Conservation (phyloP, 2,329 filamentous ascomycete genomes). For the Penicillium oxalicum region DNA sequence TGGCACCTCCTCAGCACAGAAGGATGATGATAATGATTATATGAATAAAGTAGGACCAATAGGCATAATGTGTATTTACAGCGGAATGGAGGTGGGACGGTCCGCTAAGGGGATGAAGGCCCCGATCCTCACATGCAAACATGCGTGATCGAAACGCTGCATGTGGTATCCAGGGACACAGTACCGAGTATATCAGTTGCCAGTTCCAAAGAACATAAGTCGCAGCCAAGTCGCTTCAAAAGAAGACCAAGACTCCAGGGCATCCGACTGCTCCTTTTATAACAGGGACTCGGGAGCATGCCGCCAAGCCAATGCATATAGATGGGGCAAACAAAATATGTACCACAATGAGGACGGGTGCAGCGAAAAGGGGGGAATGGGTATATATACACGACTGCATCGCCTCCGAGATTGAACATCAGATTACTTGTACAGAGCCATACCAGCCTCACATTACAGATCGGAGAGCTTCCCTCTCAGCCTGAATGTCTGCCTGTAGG, state of each 20-base stretch:
- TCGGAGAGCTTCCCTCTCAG: constrained; percentile 57
- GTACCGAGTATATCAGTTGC: too few species aligned
- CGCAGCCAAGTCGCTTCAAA: constrained; percentile 1
- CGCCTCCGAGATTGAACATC: constrained; percentile 1
- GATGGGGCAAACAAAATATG: constrained; percentile 12
- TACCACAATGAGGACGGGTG: constrained; percentile 5
- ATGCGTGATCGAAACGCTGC: too few species aligned
- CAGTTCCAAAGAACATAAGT: too few species aligned
- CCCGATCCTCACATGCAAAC: not conserved
- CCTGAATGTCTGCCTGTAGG: constrained; percentile 61
- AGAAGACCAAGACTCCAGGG: constrained; percentile 11
- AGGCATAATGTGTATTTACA: constrained; percentile 3
- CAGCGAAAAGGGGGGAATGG: not conserved
- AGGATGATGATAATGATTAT: not conserved
- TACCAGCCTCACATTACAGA: constrained; percentile 33
- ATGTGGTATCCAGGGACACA: too few species aligned
- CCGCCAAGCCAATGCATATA: constrained; percentile 19
- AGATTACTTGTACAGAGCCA: not conserved
- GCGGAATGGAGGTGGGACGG: not conserved
- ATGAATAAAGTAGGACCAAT: not conserved
- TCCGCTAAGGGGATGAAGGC: too few species aligned
- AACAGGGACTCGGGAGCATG: constrained; percentile 6
- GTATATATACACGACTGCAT: not conserved
- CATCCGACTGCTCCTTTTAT: constrained; percentile 4
- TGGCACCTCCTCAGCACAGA: too few species aligned